phyloP scores from a whole-genome alignment of 164 flowering plant genomes.

The Annona cherimola region DNA sequence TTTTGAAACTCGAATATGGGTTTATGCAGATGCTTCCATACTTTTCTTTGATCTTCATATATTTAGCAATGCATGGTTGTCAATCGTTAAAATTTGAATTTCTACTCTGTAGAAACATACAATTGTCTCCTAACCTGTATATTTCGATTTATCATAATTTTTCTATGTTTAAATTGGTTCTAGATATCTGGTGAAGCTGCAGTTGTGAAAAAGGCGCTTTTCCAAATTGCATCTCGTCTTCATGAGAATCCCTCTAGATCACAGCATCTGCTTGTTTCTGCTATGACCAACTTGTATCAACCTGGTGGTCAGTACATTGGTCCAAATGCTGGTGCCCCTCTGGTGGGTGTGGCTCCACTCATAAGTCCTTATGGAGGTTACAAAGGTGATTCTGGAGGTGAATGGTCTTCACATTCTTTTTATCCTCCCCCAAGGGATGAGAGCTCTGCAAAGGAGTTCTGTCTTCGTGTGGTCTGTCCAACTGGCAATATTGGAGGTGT shows the following conservation, averaged over 20 bases:
- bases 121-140: neutral
- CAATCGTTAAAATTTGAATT: too few relatives aligned
- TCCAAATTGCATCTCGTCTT: constrained; percentile 66
- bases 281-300: constrained; percentile 38
- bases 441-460: constrained; percentile 66
- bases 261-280: constrained; percentile 67
- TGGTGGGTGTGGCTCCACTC: constrained; percentile 71
- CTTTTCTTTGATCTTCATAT: neutral
- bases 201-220: constrained; percentile 67
- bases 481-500: constrained; percentile 80
- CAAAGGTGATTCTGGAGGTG: constrained; percentile 57
- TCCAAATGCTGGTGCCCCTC: constrained; percentile 50
- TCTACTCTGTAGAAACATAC: neutral
- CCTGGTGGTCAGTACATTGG: constrained; percentile 55
- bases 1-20: too few relatives aligned
- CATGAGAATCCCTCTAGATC: constrained; percentile 89
- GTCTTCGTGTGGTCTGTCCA: constrained; percentile 72
- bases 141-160: neutral
- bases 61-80: neutral
- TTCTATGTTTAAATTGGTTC: constrained; percentile 1
- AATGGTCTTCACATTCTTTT: constrained; percentile 55
- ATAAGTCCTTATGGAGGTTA: constrained; percentile 76
- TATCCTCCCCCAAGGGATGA: constrained; percentile 69
- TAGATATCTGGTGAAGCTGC: constrained; percentile 70
- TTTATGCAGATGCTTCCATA: neutral